These are phyloP conservation scores for Lepidium campestre DNA, from an alignment of 441 rosid species.

Conservation along the genomic window DNA sequence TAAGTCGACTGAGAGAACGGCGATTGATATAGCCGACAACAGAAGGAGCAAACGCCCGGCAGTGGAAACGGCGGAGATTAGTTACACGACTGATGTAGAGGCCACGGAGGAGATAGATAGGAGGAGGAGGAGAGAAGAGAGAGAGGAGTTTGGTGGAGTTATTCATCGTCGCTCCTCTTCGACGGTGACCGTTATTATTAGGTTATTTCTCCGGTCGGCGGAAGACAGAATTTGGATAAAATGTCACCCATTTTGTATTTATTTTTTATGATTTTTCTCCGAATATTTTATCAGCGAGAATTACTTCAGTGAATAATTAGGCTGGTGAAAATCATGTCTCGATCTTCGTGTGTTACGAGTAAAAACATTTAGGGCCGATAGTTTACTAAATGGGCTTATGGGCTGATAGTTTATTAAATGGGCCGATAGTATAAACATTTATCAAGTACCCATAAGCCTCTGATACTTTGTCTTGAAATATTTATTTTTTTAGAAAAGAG, in stretches of 20 bases:
- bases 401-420: no score
- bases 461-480: no score
- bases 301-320: background rate
- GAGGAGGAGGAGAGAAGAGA: conserved; percentile 45
- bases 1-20: background rate
- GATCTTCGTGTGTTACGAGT: no score
- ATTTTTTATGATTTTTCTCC: background rate
- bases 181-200: background rate
- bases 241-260: background rate
- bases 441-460: no score
- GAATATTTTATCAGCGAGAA: background rate
- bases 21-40: conserved; percentile 8
- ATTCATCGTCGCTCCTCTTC: conserved; percentile 39
- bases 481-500: no score
- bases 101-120: conserved; percentile 32
- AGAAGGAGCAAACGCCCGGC: conserved; percentile 17
- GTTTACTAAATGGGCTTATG: no score
- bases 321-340: no score
- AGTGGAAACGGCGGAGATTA: conserved; percentile 26
- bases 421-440: no score
- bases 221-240: background rate
- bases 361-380: no score
- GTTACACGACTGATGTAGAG: conserved; percentile 26
- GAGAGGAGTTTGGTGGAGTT: conserved; percentile 54
- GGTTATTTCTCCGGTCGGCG: background rate